Evolutionary conservation across 1,139 yeast species (phyloP), one percentile per base, ranked within the genome.

Genomic region (Taphrina deformans): DNA sequence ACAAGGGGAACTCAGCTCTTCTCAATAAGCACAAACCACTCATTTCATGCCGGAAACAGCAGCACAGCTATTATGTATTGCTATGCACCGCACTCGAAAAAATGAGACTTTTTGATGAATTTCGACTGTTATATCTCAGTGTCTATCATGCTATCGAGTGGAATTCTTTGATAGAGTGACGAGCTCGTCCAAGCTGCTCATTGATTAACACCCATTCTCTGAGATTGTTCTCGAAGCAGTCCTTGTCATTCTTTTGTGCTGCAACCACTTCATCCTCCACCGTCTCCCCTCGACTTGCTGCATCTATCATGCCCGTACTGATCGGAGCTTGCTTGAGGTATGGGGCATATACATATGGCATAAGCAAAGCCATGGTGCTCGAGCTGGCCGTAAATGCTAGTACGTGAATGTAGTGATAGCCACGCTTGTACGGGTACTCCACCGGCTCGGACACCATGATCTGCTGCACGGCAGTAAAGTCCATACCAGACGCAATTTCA

Each of bases 281-380:
- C 12, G 40, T 27, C 52, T 44, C 52, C 5, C 61, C 61, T 10
- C 29, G 44, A 29, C 35, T 38, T n/a, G 61, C 61, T 4, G 40
- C 26, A 12, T 55, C 52, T 4, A 55, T 41, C 52, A 55, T 45
- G 48, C 21, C 46, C 12, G 58, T 53, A 16, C 48, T 53, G 31
- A 53, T 10, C 23, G 50, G 50, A 4, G 21, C 53, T 21, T 40
- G 33, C 9, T 40, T 38, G 18, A 61, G 41, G 24, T 44, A 41
- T 31, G 65, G 65, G n/a, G 65, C 65, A 52, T 61, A 61, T 24
- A 61, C 31, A 35, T 61, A 61, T 14, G 65, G 60, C 26, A 61
- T 29, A 16, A 61, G 45, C 53, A 61, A 26, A 2, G 65, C 65
- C 59, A 61, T 61, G 26, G 31, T 44, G 38, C 45, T 61, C 5